A percentile compares a stretch with the other conserved stretches of the same genome.
phyloP scores from a whole-genome alignment of 2,329 filamentous ascomycete genomes.

The Aspergillus intermedius region DNA sequence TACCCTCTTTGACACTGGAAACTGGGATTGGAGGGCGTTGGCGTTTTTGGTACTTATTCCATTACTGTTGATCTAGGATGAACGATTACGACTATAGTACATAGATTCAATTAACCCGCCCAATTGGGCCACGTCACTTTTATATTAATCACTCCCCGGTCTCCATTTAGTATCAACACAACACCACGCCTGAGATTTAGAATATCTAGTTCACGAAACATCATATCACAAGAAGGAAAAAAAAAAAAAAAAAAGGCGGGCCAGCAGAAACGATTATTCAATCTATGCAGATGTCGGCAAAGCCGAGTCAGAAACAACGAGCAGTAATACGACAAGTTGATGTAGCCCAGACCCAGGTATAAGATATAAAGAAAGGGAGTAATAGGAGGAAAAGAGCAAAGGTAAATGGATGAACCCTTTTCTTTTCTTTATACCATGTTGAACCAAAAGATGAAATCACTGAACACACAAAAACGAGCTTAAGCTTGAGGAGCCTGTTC shows the following conservation, averaged over 20 bases:
- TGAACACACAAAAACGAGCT: conserved; percentile 6
- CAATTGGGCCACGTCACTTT: not conserved
- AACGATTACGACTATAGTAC: too few species aligned
- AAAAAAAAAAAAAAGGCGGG: not conserved
- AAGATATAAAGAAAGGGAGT: not conserved
- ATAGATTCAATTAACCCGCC: not conserved
- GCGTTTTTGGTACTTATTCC: not conserved
- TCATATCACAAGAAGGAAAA: not conserved
- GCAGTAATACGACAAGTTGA: not conserved
- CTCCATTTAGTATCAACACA: not conserved
- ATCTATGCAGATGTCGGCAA: not conserved
- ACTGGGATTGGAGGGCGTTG: not conserved
- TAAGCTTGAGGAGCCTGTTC: conserved; percentile 15
- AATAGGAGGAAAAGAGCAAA: not conserved
- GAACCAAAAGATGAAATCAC: conserved; percentile 12
- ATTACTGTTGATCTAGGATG: too few species aligned
- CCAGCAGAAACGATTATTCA: not conserved
- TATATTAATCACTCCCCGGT: not conserved
- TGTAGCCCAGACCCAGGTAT: not conserved
- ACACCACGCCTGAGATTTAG: not conserved
- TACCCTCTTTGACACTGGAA: not conserved
- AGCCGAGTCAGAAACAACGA: not conserved
- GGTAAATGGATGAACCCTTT: not conserved
- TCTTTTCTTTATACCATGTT: conserved; percentile 7
- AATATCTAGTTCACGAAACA: not conserved